Percentiles rank a stretch among this genome's conserved stretches.
Evolutionary conservation across 2,329 filamentous ascomycete species (phyloP).

Genomic region (Aureobasidium sp.): DNA sequence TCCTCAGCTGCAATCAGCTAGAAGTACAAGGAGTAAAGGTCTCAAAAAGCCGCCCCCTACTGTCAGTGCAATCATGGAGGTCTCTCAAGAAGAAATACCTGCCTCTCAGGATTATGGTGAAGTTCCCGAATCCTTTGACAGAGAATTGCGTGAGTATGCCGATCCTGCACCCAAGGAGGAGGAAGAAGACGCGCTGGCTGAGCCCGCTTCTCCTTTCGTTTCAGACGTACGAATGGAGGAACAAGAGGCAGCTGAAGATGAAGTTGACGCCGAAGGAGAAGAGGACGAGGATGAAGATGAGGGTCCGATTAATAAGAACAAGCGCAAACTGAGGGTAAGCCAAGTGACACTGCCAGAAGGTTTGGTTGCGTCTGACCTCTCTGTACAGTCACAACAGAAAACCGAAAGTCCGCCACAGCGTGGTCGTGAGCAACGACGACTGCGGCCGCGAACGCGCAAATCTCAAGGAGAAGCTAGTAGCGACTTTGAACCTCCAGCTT

Average conservation of each 20-base stretch:
- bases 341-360: conserved; percentile 19
- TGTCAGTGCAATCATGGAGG: conserved; percentile 45
- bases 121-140: conserved; percentile 12
- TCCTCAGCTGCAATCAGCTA: conserved; percentile 27
- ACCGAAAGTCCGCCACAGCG: conserved; percentile 29
- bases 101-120: conserved; percentile 30
- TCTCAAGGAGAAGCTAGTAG: conserved; percentile 49
- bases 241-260: conserved; percentile 24
- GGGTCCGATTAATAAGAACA: conserved; percentile 32
- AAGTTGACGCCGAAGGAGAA: conserved; percentile 24
- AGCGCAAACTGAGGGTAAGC: conserved; percentile 19
- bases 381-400: conserved; percentile 10
- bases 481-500: conserved; percentile 55
- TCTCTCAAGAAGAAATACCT: conserved; percentile 39
- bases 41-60: conserved; percentile 38
- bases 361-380: conserved; percentile 25
- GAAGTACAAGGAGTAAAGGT: conserved; percentile 40
- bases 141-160: conserved; percentile 1
- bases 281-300: conserved; percentile 36
- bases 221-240: conserved; percentile 16
- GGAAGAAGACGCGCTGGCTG: neutral
- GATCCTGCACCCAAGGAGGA: conserved; percentile 1
- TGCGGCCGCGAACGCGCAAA: conserved; percentile 37
- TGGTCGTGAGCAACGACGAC: conserved; percentile 31
- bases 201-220: conserved; percentile 9